phyloP scores from a whole-genome alignment of 306 rosid genomes.

The Comarum palustre region DNA sequence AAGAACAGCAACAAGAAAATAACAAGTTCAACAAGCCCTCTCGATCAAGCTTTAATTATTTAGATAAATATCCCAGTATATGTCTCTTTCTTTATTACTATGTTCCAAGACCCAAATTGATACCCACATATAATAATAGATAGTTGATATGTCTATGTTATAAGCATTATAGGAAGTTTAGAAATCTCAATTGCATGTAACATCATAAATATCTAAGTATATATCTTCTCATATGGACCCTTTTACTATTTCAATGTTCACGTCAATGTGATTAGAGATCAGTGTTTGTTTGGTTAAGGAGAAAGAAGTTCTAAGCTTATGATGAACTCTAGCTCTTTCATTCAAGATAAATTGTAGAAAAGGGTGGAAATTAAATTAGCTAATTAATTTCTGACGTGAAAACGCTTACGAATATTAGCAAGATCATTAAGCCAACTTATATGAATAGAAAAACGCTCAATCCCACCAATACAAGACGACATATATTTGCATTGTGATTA shows the following conservation, averaged over 20 bases:
- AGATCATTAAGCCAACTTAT: neutral
- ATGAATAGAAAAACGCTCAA: neutral
- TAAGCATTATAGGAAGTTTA: neutral
- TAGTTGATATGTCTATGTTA: neutral
- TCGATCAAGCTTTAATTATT: no score
- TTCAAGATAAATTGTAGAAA: no score
- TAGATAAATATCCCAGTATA: neutral
- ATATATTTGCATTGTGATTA: neutral
- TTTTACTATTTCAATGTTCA: neutral
- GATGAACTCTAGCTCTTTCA: neutral
- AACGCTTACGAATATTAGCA: neutral
- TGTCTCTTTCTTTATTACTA: neutral
- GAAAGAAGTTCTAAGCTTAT: neutral
- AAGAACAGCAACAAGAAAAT: neutral
- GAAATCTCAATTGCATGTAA: conserved; percentile 1
- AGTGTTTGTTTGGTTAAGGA: neutral
- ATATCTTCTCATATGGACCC: neutral
- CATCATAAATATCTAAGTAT: neutral
- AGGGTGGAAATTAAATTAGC: neutral
- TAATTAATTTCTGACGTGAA: neutral
- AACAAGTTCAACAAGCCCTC: neutral
- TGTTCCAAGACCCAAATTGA: neutral
- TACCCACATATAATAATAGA: neutral
- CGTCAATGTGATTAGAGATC: neutral
- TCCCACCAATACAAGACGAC: neutral